Base-by-base conservation (phyloP, 1,139 yeast species). In the Kurtzmaniella quercitrusa region DNA sequence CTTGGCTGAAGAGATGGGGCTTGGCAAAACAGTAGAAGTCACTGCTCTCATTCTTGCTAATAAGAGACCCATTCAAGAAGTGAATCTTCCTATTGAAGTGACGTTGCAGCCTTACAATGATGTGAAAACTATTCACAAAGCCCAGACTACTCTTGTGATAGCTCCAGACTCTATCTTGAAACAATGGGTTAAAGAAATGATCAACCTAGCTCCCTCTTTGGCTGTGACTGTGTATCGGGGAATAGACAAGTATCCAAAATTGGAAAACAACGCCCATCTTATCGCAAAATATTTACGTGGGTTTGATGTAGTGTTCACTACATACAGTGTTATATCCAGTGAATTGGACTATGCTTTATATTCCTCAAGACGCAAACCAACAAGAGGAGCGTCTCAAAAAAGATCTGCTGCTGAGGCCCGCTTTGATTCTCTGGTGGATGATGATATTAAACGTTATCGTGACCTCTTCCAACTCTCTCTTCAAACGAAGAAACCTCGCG, bases 1-100 rank as follows among this genome's bases (percentile, higher is more conserved):
- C 8, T 61, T 91, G 34, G 85, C 94, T 1, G 98, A 91, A 58
- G 98, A 93, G 62, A 93, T 93, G 98, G 98, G 98, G 0, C 72
- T 93, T 4, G 98, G 98, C 0, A 93, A 93, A 58, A 91, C 98
- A 0, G 82, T 93, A 2, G 98, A 93, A 59, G 69, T 89, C 7
- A 70, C 89, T 1, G 72, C 95, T 0, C 63, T 90, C 31, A 64
- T 84, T 0, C 58, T 82, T 2, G 57, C 82, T 44, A 85, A 91
- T 58, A 80, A 70, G 21, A 60, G 88, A 16, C 75, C 75, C 0
- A 41, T 49, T 0, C 59, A 56, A 14, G 85, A 82, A 49, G 51
- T 64, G 10, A 75, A 73, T 44, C 70, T 73, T 31, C 59, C 63
- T 3, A 48, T 67, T 1, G 67, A 59, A 47, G 70, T 59, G 41